These are phyloP conservation scores for Cornus controversa DNA, from an alignment of 148 eudicot genomes.

Conservation along the genomic window DNA sequence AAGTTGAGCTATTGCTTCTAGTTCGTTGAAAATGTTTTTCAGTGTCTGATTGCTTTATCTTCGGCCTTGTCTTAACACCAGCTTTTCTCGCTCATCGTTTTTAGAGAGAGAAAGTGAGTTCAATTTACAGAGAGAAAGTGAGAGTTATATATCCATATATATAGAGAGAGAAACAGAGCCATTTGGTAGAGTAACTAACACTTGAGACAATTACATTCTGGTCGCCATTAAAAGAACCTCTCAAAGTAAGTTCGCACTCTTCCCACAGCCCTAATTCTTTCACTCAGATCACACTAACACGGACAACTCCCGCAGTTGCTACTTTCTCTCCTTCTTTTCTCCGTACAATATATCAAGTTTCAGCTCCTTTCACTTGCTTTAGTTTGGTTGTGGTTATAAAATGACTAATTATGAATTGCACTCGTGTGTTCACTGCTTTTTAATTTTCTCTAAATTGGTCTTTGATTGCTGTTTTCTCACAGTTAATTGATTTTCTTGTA, in stretches of 20 bases:
- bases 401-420: constrained; percentile 9
- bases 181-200: not conserved
- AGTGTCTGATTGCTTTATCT: constrained; percentile 30
- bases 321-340: constrained; percentile 5
- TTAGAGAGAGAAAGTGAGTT: not conserved
- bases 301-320: not conserved
- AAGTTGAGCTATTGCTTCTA: not conserved
- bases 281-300: constrained; percentile 26
- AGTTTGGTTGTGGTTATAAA: constrained; percentile 12
- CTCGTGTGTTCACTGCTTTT: not conserved
- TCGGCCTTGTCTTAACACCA: constrained; percentile 18
- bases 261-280: constrained; percentile 14
- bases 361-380: constrained; percentile 6
- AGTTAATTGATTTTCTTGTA: not conserved
- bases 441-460: constrained; percentile 13
- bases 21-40: constrained; percentile 19
- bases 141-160: not conserved
- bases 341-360: not conserved
- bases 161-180: constrained; percentile 3
- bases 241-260: constrained; percentile 21
- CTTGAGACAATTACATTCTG: constrained; percentile 21
- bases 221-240: constrained; percentile 25
- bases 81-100: constrained; percentile 13
- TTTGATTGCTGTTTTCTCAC: constrained; percentile 3
- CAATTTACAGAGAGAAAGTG: constrained; percentile 7